A percentile compares a stretch with the other conserved stretches of the same genome.
These are phyloP conservation scores for Aphanocladium album DNA, from an alignment of 2,329 filamentous ascomycete genomes.

Conservation along the genomic window DNA sequence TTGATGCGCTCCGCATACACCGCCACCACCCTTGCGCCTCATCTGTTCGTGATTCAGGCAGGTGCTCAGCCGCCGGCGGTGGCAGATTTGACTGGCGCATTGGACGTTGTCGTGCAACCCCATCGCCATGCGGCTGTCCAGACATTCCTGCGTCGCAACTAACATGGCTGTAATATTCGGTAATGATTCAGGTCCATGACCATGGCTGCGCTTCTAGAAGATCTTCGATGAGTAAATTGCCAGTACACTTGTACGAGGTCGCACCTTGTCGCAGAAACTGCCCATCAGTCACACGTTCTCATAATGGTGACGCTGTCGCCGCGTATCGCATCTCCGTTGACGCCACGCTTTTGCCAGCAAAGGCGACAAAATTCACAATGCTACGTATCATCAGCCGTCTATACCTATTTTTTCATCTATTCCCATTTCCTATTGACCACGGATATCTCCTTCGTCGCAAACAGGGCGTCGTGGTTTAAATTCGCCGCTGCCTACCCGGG, in stretches of 20 bases:
- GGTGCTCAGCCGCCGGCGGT: not conserved
- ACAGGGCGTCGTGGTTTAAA: not conserved
- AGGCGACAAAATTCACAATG: not conserved
- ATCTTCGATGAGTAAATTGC: not conserved
- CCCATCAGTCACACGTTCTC: not conserved
- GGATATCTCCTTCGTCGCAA: too few species aligned
- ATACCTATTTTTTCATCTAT: not conserved
- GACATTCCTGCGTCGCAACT: not conserved
- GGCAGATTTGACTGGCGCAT: not conserved
- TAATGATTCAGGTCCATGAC: not conserved
- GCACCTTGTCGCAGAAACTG: not conserved
- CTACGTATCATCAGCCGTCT: not conserved
- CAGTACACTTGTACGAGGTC: not conserved
- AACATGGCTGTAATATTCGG: not conserved
- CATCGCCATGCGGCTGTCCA: not conserved
- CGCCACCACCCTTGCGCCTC: not conserved
- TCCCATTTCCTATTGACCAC: not conserved
- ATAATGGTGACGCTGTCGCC: not conserved
- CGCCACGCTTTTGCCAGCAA: not conserved
- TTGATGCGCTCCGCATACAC: not conserved
- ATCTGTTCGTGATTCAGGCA: not conserved
- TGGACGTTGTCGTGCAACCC: not conserved
- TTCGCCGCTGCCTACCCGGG: not conserved
- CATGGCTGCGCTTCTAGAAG: not conserved
- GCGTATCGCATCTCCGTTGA: not conserved